Evolutionary conservation across 2,329 filamentous ascomycete species (phyloP).

Genomic region (Amesomyces nigricolor): DNA sequence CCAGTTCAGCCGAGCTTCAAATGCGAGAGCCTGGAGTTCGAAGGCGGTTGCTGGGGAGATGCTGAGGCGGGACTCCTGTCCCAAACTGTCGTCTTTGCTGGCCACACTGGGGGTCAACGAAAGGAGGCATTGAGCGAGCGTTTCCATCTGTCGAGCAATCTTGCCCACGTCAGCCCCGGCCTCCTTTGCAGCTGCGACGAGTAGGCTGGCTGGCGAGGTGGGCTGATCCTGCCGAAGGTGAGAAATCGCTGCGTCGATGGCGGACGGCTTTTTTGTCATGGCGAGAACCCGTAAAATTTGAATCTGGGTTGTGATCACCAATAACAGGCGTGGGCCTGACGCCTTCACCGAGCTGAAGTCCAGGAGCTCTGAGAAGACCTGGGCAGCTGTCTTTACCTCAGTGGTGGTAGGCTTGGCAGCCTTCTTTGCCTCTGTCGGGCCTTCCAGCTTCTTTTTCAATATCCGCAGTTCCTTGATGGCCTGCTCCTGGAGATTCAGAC

Average conservation of each 20-base stretch:
- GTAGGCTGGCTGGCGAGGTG: constrained; percentile 54
- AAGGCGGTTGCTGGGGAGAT: constrained; percentile 54
- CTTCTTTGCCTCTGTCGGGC: constrained; percentile 31
- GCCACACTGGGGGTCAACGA: constrained; percentile 64
- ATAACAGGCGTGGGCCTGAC: constrained; percentile 40
- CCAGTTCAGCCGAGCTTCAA: constrained; percentile 57
- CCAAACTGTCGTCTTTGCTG: constrained; percentile 53
- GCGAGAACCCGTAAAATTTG: constrained; percentile 60
- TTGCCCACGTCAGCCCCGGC: constrained; percentile 48
- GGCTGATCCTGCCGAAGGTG: constrained; percentile 47
- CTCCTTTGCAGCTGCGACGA: constrained; percentile 43
- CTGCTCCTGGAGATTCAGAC: constrained; percentile 58
- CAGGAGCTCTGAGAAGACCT: constrained; percentile 52
- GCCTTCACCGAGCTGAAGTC: constrained; percentile 48
- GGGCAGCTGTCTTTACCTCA: constrained; percentile 37
- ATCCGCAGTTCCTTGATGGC: constrained; percentile 63
- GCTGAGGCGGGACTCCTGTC: constrained; percentile 48
- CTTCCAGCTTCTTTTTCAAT: constrained; percentile 58
- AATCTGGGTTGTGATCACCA: constrained; percentile 60
- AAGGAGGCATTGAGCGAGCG: constrained; percentile 58
- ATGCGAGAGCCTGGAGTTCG: constrained; percentile 57
- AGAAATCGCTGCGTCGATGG: constrained; percentile 53
- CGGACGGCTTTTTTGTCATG: constrained; percentile 51
- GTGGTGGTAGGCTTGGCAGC: constrained; percentile 26
- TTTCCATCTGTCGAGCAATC: constrained; percentile 59